Evolutionary conservation across 305 asterid species (phyloP).

Genomic region (Andrographis paniculata): DNA sequence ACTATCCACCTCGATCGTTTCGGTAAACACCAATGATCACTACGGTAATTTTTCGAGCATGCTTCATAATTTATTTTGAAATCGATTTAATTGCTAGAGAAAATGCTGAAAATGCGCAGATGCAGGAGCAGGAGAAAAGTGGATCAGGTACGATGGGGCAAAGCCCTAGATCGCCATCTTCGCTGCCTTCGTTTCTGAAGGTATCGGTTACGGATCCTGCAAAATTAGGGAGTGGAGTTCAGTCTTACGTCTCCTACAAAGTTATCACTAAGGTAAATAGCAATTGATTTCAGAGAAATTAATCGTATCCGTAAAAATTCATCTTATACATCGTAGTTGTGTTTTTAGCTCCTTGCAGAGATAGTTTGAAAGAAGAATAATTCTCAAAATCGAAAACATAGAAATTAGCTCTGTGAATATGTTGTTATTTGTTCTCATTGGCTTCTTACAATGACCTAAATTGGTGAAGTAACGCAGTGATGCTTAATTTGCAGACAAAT

Average conservation of each 20-base stretch:
- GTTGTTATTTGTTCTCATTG: no score
- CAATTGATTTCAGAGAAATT: slow-evolving; percentile 2
- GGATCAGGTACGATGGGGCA: slow-evolving; percentile 58
- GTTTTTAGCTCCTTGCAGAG: neutral
- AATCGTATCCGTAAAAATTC: slow-evolving; percentile 10
- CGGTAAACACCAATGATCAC: no score
- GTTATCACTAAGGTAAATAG: slow-evolving; percentile 73
- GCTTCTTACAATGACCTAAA: slow-evolving; percentile 7
- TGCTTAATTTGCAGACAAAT: slow-evolving; percentile 57
- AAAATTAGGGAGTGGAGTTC: slow-evolving; percentile 96
- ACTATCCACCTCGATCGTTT: no score
- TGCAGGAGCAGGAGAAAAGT: slow-evolving; percentile 25
- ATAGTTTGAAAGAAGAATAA: no score
- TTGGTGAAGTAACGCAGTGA: slow-evolving; percentile 14
- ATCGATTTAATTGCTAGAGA: no score
- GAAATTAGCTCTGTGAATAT: no score
- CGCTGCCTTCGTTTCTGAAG: slow-evolving; percentile 50
- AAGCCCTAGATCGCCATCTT: slow-evolving; percentile 86
- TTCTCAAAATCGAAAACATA: no score
- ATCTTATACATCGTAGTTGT: slow-evolving; percentile 1
- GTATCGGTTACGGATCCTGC: slow-evolving; percentile 94
- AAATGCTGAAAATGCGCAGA: no score
- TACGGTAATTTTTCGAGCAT: no score
- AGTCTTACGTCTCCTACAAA: slow-evolving; percentile 92
- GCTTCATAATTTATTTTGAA: no score